Percentiles rank a stretch among this genome's conserved stretches.
These are phyloP conservation scores for Cyathus olla DNA, from an alignment of 1,284 basidiomycete genomes.

Conservation along the genomic window DNA sequence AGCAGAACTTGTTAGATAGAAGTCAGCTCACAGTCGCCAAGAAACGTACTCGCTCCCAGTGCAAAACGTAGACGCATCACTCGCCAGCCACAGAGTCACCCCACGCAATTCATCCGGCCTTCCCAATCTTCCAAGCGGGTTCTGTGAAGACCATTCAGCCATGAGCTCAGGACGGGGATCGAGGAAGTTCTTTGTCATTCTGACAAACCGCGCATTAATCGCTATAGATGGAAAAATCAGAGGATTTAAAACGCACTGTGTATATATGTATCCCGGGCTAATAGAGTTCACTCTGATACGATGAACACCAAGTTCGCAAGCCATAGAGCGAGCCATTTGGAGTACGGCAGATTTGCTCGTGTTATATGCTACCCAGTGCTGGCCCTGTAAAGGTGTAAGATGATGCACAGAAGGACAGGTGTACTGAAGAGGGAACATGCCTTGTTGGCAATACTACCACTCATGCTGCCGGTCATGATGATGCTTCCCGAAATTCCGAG, in stretches of 20 bases:
- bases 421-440: constrained; percentile 40
- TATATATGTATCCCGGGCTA: constrained; percentile 80
- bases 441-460: constrained; percentile 82
- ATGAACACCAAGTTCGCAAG: constrained; percentile 80
- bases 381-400: constrained; percentile 49
- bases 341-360: constrained; percentile 83
- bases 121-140: constrained; percentile 79
- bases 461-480: constrained; percentile 85
- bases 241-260: constrained; percentile 55
- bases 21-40: not conserved
- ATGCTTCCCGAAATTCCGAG: constrained; percentile 79
- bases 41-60: constrained; percentile 74
- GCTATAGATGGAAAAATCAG: not conserved
- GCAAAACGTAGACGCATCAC: constrained; percentile 75
- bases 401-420: not conserved
- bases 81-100: constrained; percentile 78
- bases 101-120: constrained; percentile 80
- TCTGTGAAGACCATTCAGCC: constrained; percentile 71
- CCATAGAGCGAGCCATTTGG: constrained; percentile 85
- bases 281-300: constrained; percentile 79
- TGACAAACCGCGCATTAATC: constrained; percentile 24
- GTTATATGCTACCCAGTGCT: constrained; percentile 82
- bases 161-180: constrained; percentile 70
- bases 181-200: constrained; percentile 82
- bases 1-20: not conserved